Base-by-base conservation (phyloP, 116 monocot genomes). In the Zostera marina region DNA sequence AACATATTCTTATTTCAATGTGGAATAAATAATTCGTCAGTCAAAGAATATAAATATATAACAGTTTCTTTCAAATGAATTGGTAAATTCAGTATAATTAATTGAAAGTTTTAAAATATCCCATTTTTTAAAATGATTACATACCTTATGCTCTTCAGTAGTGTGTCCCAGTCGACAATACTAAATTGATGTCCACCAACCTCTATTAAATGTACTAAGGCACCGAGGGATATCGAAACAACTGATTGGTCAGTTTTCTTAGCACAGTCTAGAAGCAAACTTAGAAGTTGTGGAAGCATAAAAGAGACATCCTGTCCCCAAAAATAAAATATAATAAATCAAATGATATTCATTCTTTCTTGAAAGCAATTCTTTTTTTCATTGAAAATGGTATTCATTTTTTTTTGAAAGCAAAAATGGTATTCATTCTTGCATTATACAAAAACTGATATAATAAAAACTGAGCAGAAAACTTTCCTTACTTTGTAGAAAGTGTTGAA, bases 401-500 rank as follows among this genome's bases (percentile, higher is more conserved):
- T n/a, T n/a, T n/a, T n/a, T n/a, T n/a, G n/a, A n/a, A n/a, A n/a
- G n/a, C n/a, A n/a, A n/a, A 41, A 64, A 42, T 53, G 12, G 56
- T 63, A 13, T 53, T 15, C 15, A 19, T 42, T 59, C 11, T 13
- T 59, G 19, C 11, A 21, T 9, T 19, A 62, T 17, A 17, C 15
- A 48, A 47, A 48, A 48, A 15, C 21, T 17, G 26, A 19, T 38
- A n/a, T 10, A 53, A 21, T 7, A 53, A 24, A 22, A 21, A 21
- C 15, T 42, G 20, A 64, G n/a, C 13, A 56, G 56, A n/a, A n/a
- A 56, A 25, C 8, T 11, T 8, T 8, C 19, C 42, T 52, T 69
- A 88, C 93, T 81, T 90, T 89, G 65, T 98, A 98, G 66, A 98
- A 98, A 53, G 83, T 79, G 72, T 90, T 98, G 53, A 98, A 98